Percentiles rank a stretch among this genome's conserved stretches.
Evolutionary conservation across 2,329 filamentous ascomycete species (phyloP).

Genomic region (Chaetomiaceae sp.): DNA sequence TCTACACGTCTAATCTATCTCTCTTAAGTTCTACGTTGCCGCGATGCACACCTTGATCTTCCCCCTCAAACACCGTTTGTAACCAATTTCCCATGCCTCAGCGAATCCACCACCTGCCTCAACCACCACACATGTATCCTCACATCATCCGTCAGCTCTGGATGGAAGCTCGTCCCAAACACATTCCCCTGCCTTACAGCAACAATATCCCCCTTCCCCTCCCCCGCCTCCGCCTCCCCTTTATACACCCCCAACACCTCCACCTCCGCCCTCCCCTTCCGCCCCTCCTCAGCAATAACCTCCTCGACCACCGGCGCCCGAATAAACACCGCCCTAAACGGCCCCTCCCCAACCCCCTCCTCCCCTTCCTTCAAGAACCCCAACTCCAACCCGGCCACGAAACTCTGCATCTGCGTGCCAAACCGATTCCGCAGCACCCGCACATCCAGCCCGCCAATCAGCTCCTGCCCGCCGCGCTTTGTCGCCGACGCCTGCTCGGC

Average conservation of each 20-base stretch:
- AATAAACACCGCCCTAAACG: conserved; percentile 84
- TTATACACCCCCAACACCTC: conserved; percentile 28
- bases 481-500: conserved; percentile 81
- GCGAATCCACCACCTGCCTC: conserved; percentile 50
- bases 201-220: conserved; percentile 63
- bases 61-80: neutral
- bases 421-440: conserved; percentile 93
- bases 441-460: conserved; percentile 87
- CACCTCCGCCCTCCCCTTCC: conserved; percentile 32
- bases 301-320: conserved; percentile 88
- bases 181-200: conserved; percentile 88
- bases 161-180: conserved; percentile 92
- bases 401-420: conserved; percentile 87
- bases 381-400: conserved; percentile 67
- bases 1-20: no score
- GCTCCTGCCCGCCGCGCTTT: conserved; percentile 85
- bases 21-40: no score
- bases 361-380: conserved; percentile 52
- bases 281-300: conserved; percentile 46
- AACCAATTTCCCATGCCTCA: conserved; percentile 12
- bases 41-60: neutral
- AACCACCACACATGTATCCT: conserved; percentile 96
- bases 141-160: conserved; percentile 80
- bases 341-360: conserved; percentile 23
- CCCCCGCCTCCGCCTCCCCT: neutral